These are phyloP conservation scores for Hypomyces rosellus DNA, from an alignment of 2,329 filamentous ascomycete genomes.

Conservation along the genomic window DNA sequence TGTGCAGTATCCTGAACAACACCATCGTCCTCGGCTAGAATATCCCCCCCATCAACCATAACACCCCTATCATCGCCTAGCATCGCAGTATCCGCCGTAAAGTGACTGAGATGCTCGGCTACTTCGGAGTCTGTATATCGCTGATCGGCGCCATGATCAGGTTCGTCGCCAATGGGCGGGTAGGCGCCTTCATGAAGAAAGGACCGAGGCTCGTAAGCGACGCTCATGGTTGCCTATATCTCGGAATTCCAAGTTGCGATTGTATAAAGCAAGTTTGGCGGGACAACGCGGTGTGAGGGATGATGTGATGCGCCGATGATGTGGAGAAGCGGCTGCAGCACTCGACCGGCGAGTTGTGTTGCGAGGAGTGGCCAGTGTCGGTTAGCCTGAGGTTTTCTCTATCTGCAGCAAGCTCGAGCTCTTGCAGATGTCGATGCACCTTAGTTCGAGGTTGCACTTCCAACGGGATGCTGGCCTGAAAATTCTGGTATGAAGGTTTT, in stretches of 20 bases:
- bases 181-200: slow-evolving; percentile 45
- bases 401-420: slow-evolving; percentile 10
- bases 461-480: slow-evolving; percentile 19
- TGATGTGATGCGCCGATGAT: slow-evolving; percentile 5
- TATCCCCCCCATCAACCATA: slow-evolving; percentile 28
- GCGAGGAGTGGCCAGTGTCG: not conserved
- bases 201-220: slow-evolving; percentile 45
- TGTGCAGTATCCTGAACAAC: slow-evolving; percentile 32
- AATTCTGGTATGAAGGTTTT: slow-evolving; percentile 22
- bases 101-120: slow-evolving; percentile 37
- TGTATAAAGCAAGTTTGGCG: not conserved
- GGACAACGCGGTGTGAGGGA: slow-evolving; percentile 9
- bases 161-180: slow-evolving; percentile 39
- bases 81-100: slow-evolving; percentile 34
- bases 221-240: slow-evolving; percentile 36
- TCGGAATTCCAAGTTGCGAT: not conserved
- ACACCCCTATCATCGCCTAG: slow-evolving; percentile 32
- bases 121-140: slow-evolving; percentile 38
- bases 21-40: slow-evolving; percentile 33
- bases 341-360: slow-evolving; percentile 1
- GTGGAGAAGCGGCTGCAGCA: slow-evolving; percentile 3
- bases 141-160: slow-evolving; percentile 35
- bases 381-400: slow-evolving; percentile 8
- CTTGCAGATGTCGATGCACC: slow-evolving; percentile 13
- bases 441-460: slow-evolving; percentile 12